Percentiles rank a stretch among this genome's conserved stretches.
These are phyloP conservation scores for Magnaporthales sp. DNA, from an alignment of 2,329 filamentous ascomycete species.

Conservation along the genomic window DNA sequence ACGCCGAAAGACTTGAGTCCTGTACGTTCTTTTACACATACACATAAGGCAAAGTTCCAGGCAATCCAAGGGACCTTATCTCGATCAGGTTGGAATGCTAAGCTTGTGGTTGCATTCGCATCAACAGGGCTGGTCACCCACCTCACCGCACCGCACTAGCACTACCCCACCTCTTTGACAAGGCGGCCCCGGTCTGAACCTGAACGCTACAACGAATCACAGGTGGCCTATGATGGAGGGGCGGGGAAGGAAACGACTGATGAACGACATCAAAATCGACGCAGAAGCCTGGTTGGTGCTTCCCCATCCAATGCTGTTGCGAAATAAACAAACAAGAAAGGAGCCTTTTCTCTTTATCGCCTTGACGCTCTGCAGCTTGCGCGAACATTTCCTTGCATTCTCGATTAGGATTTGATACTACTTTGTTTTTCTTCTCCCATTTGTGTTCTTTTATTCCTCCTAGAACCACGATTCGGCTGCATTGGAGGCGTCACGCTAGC, in stretches of 20 bases:
- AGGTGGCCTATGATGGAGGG: not conserved
- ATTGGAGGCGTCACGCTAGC: not conserved
- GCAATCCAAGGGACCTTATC: too few species aligned
- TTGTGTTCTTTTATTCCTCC: not conserved
- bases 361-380: not conserved
- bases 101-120: not conserved
- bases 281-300: not conserved
- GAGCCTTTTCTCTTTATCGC: not conserved
- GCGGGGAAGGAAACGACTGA: not conserved
- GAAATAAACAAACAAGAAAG: not conserved
- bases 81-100: not conserved
- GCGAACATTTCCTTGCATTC: not conserved
- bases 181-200: not conserved
- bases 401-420: not conserved
- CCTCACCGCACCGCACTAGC: not conserved
- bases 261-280: not conserved
- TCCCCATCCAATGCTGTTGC: not conserved
- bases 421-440: not conserved
- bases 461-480: not conserved
- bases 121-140: not conserved
- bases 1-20: too few species aligned
- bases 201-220: not conserved
- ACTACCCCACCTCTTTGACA: not conserved
- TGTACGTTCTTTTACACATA: not conserved
- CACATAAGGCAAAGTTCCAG: not conserved